phyloP scores from a whole-genome alignment of 2,329 filamentous ascomycete genomes.

The Nannizziopsis arthrosporioides region DNA sequence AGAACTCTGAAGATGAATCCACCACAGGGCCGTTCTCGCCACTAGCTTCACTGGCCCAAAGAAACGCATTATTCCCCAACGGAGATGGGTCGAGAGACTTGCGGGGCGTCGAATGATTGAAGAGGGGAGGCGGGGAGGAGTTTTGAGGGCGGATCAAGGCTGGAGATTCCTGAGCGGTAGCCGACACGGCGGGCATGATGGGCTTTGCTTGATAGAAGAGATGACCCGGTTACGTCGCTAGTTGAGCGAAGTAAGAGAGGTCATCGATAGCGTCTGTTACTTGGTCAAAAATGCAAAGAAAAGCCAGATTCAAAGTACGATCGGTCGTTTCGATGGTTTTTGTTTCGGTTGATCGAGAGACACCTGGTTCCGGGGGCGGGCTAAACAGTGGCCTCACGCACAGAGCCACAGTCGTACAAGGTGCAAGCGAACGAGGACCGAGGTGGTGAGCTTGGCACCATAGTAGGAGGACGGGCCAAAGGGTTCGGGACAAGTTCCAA shows the following conservation, averaged over 20 bases:
- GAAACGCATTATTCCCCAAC: constrained; percentile 33
- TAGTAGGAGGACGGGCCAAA: neutral
- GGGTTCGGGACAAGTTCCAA: too few species aligned
- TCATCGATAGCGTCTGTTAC: too few species aligned
- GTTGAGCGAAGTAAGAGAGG: too few species aligned
- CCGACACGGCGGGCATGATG: constrained; percentile 32
- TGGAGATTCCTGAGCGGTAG: constrained; percentile 22
- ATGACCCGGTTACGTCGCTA: too few species aligned
- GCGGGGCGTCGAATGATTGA: constrained; percentile 29
- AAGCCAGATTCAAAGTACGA: too few species aligned
- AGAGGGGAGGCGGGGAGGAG: constrained; percentile 26
- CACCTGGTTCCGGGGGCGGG: too few species aligned
- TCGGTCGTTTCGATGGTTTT: too few species aligned
- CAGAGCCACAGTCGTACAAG: neutral
- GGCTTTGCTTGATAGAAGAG: neutral
- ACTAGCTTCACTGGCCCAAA: constrained; percentile 37
- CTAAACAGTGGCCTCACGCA: too few species aligned
- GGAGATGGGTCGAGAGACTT: constrained; percentile 36
- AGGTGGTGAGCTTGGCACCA: neutral
- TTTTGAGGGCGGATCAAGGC: constrained; percentile 26
- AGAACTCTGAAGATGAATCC: constrained; percentile 31
- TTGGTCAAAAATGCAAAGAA: too few species aligned
- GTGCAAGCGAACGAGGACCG: neutral
- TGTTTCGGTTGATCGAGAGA: too few species aligned
- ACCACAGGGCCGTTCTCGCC: constrained; percentile 29